Conservation (phyloP, 1,284 basidiomycete species). For the Tilletia indica region DNA sequence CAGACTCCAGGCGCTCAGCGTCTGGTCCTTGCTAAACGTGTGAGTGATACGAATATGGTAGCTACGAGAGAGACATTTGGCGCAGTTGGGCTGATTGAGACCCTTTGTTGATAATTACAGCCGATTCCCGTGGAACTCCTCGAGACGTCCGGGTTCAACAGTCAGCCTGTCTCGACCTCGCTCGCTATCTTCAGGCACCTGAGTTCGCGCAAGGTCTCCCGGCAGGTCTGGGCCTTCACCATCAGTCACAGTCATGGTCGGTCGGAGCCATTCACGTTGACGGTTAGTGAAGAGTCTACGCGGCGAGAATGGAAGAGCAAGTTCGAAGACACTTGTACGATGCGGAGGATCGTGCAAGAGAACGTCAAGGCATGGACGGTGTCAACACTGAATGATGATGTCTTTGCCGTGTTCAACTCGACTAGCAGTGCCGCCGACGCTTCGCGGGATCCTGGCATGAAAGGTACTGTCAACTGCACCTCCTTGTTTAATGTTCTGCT, state of each 20-base stretch:
- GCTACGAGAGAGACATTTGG: background rate
- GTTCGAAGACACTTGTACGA: constrained; percentile 78
- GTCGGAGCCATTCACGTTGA: constrained; percentile 64
- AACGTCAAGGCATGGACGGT: constrained; percentile 71
- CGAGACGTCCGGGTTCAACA: constrained; percentile 43
- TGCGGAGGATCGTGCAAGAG: constrained; percentile 82
- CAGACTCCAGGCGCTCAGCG: constrained; percentile 25
- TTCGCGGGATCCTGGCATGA: constrained; percentile 79
- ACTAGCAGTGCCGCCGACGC: constrained; percentile 61
- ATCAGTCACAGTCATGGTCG: constrained; percentile 44
- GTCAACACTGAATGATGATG: constrained; percentile 51
- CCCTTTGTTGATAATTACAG: background rate
- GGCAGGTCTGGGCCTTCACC: constrained; percentile 50
- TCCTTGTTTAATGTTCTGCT: constrained; percentile 63
- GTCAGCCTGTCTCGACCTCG: constrained; percentile 42
- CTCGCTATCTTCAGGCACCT: constrained; percentile 47
- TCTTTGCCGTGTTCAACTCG: constrained; percentile 46
- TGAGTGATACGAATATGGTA: background rate
- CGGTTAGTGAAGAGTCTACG: constrained; percentile 73
- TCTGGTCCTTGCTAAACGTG: constrained; percentile 44
- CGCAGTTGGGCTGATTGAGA: background rate
- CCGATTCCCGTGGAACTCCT: constrained; percentile 53
- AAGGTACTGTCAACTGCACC: constrained; percentile 87
- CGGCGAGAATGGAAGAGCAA: constrained; percentile 84
- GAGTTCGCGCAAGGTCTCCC: constrained; percentile 36